A percentile compares a stretch with the other conserved stretches of the same genome.
phyloP scores from a whole-genome alignment of 2,329 filamentous ascomycete species.

The Colletotrichum eleusines region DNA sequence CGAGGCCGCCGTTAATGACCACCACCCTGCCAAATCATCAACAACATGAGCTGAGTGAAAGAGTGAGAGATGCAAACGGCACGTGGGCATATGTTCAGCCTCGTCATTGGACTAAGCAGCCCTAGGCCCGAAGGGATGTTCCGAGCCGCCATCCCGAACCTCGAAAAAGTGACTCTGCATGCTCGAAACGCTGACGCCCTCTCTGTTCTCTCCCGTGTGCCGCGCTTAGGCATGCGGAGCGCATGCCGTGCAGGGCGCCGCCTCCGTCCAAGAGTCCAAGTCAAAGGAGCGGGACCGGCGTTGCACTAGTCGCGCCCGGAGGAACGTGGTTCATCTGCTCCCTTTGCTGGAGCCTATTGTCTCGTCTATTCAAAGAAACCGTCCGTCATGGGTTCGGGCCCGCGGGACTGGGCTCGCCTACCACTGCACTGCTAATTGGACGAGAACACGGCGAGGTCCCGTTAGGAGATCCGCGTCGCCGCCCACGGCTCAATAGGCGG shows the following conservation, averaged over 20 bases:
- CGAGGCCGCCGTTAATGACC: not conserved
- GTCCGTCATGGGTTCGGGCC: not conserved
- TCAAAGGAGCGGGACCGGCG: not conserved
- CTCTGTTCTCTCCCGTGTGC: not conserved
- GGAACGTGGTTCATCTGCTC: not conserved
- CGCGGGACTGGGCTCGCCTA: too few relatives aligned
- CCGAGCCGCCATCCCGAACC: not conserved
- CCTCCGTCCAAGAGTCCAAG: not conserved
- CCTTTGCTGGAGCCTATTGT: not conserved
- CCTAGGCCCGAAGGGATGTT: not conserved
- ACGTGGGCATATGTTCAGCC: not conserved
- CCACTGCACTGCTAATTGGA: too few relatives aligned
- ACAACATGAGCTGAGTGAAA: not conserved
- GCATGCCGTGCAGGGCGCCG: slow-evolving; percentile 4
- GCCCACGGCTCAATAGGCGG: too few relatives aligned
- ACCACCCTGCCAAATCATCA: not conserved
- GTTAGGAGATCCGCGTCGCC: too few relatives aligned
- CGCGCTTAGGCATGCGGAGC: slow-evolving; percentile 26
- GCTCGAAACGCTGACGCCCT: slow-evolving; percentile 4
- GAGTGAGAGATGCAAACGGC: too few relatives aligned
- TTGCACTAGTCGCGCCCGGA: not conserved
- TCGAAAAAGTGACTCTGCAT: not conserved
- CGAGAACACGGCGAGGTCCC: too few relatives aligned
- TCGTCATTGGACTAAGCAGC: not conserved
- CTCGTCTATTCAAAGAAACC: slow-evolving; percentile 26